Conservation (phyloP, 2,329 filamentous ascomycete species). For the Alternaria novae-zelandiae region DNA sequence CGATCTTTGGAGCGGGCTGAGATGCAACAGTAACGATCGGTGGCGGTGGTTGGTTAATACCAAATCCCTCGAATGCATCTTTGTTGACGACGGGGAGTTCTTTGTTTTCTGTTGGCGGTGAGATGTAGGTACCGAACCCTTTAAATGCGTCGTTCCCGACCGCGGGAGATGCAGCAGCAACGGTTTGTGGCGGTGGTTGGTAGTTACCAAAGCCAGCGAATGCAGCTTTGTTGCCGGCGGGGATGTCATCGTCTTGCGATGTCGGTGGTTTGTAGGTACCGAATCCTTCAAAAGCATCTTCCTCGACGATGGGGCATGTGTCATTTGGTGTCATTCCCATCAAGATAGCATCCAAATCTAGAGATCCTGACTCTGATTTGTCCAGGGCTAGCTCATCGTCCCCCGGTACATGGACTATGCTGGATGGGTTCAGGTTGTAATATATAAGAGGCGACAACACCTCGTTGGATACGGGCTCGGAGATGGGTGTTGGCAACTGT, state of each 20-base stretch:
- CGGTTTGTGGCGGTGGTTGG: background rate
- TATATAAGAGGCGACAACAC: background rate
- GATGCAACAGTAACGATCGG: background rate
- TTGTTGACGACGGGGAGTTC: background rate
- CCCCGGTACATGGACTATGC: background rate
- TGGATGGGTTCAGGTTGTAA: background rate
- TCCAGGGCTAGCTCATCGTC: background rate
- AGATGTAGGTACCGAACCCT: background rate
- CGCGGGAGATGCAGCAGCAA: background rate
- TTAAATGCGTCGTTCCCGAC: background rate
- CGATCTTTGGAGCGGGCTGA: background rate
- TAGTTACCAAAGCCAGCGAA: background rate
- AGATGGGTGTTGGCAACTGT: background rate
- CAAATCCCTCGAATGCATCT: background rate
- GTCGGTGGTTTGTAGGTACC: background rate
- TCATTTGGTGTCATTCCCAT: background rate
- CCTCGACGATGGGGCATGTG: background rate
- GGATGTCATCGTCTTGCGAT: background rate
- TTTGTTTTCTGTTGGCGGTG: background rate
- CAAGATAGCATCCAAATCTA: background rate
- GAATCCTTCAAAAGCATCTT: accelerated
- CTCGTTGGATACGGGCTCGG: background rate
- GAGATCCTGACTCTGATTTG: background rate
- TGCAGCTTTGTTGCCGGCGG: background rate
- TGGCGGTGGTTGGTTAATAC: background rate